Conservation (phyloP, 257 asterid species). For the Anisodus acutangulus region DNA sequence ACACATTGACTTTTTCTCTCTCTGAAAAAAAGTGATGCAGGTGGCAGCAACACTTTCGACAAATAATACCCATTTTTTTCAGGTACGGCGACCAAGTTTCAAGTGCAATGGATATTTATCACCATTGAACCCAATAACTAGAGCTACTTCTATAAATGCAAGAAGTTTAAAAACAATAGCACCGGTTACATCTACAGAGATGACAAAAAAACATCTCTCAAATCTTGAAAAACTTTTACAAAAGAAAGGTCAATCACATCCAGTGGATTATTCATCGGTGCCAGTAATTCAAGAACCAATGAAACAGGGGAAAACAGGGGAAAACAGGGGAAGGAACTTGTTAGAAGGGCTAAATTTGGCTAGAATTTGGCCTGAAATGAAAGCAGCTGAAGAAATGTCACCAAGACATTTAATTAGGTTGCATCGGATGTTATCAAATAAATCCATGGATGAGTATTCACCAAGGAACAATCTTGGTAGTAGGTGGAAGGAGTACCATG, state of each 20-base stretch:
- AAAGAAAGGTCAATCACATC: constrained; percentile 40
- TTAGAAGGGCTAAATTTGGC: constrained; percentile 52
- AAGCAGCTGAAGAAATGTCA: constrained; percentile 88
- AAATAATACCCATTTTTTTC: constrained; percentile 48
- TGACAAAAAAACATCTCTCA: constrained; percentile 55
- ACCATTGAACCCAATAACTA: constrained; percentile 49
- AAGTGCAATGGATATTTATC: constrained; percentile 53
- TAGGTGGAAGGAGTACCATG: constrained; percentile 91
- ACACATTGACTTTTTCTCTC: constrained; percentile 10
- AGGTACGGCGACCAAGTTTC: constrained; percentile 48
- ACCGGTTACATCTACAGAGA: constrained; percentile 38
- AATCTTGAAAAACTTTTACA: constrained; percentile 67
- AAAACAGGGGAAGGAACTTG: constrained; percentile 43
- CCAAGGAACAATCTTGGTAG: constrained; percentile 68
- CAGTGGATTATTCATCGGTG: constrained; percentile 35
- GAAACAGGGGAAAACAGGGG: constrained; percentile 33
- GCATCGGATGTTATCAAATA: constrained; percentile 65
- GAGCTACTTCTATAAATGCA: constrained; percentile 32
- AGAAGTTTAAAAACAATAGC: constrained; percentile 18
- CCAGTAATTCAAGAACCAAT: constrained; percentile 30
- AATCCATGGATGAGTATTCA: constrained; percentile 57
- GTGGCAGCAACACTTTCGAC: constrained; percentile 64
- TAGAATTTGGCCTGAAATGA: constrained; percentile 79
- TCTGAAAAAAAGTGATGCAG: constrained; percentile 45
- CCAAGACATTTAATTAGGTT: constrained; percentile 73